Evolutionary conservation across 805 yeast species (phyloP), one percentile per base, ranked within the genome.

Genomic region (Nematodospora valgi): DNA sequence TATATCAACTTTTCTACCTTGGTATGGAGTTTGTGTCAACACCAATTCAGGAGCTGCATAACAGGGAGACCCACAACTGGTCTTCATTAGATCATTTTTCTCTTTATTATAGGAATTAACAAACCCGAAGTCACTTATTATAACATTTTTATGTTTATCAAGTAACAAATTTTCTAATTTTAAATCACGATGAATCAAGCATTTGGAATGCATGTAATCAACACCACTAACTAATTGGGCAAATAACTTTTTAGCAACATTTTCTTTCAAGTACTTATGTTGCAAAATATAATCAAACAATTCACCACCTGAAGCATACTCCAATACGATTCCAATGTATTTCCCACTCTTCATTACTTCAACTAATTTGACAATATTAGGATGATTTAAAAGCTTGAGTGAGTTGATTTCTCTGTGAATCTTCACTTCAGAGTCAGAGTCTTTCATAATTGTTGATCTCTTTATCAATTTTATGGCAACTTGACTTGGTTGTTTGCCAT

Each of bases 1-100:
- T 27, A 89, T 83, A 61, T 93, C 98, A 21, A 87, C 97, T 59
- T 87, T 88, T 43, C 87, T 76, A 15, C 96, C 97, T 47, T 85
- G 87, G 56, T 93, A 93, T 11, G 95, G 88, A 35, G 80, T 75
- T 44, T 80, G 86, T 9, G 91, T 82, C 20, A 88, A 82, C 3
- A 93, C 98, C 39, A 93, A 65, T 56, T 93, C 98, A 0, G 98
- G 98, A 1, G 98, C 98, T 0, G 98, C 98, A 59, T 91, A 91
- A 58, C 98, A 91, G 1, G 98, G 98, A 3, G 96, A 86, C 2
- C 98, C 98, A 59, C 98, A 91, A 23, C 89, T 78, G 1, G 98
- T 91, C 54, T 80, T 81, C 98, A 91, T 93, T 29, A 86, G 64
- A 56, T 87, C 96, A 45, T 72, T 56, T 37, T 61, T 73, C 14